These are phyloP conservation scores for Trypanosoma mega DNA, from an alignment of 208 protist species.

Conservation along the genomic window DNA sequence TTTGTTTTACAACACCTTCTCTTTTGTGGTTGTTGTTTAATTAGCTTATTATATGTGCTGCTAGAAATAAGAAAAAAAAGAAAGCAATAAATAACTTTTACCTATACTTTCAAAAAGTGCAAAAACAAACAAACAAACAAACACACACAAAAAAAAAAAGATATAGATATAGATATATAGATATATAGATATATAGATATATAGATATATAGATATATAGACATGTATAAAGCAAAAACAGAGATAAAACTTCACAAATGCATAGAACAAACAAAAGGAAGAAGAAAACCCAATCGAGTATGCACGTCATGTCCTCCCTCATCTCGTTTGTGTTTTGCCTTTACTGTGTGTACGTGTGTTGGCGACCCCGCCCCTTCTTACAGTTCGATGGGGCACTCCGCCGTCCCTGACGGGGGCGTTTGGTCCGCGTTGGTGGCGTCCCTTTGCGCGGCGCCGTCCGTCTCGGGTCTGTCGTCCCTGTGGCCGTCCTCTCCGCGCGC, in stretches of 20 bases:
- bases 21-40: neutral
- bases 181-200: neutral
- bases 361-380: too few relatives aligned
- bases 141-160: conserved; percentile 10
- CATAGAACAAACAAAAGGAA: conserved; percentile 6
- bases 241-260: neutral
- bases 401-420: conserved; percentile 31
- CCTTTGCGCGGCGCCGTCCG: conserved; percentile 3
- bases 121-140: conserved; percentile 17
- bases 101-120: neutral
- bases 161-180: conserved; percentile 12
- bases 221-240: conserved; percentile 9
- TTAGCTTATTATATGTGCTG: neutral
- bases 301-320: too few relatives aligned
- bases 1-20: neutral
- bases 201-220: conserved; percentile 2
- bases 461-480: neutral
- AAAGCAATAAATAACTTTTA: neutral
- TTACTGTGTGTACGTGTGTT: too few relatives aligned
- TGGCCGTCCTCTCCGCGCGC: neutral
- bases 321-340: too few relatives aligned
- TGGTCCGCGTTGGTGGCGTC: neutral
- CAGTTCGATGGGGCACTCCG: conserved; percentile 72
- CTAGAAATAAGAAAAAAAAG: conserved; percentile 12
- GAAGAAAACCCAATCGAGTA: neutral